Evolutionary conservation across 228 moss, liverwort and hornwort genomes (phyloP).

Genomic region (Sphagnum fallax): DNA sequence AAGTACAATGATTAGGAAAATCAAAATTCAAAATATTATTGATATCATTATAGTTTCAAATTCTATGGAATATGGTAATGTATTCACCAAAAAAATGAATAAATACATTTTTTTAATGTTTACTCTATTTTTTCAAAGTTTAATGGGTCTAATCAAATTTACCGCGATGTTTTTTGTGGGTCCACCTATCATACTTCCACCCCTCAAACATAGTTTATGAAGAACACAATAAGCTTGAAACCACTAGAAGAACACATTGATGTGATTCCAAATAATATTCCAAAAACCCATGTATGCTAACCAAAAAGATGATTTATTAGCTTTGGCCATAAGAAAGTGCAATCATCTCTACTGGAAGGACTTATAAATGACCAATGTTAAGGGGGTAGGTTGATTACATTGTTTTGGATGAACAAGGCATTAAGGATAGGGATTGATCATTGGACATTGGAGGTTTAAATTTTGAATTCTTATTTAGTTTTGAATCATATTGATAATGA

Average conservation of each 20-base stretch:
- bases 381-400: too few relatives aligned
- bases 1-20: slow-evolving; percentile 37
- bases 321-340: neutral
- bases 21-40: slow-evolving; percentile 51
- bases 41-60: slow-evolving; percentile 59
- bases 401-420: too few relatives aligned
- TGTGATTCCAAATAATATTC: neutral
- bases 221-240: slow-evolving; percentile 59
- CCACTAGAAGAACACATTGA: slow-evolving; percentile 1
- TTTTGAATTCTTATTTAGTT: too few relatives aligned
- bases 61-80: too few relatives aligned
- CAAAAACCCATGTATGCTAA: neutral
- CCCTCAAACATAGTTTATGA: slow-evolving; percentile 55
- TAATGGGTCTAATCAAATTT: too few relatives aligned
- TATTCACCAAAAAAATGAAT: too few relatives aligned
- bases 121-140: neutral
- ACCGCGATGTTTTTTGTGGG: too few relatives aligned
- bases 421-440: too few relatives aligned
- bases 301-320: neutral
- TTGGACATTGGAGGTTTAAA: too few relatives aligned
- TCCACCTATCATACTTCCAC: slow-evolving; percentile 4
- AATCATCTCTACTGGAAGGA: neutral
- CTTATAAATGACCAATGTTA: too few relatives aligned
- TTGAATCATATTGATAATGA: too few relatives aligned
- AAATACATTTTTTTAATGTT: too few relatives aligned